A percentile compares a stretch with the other conserved stretches of the same genome.
These are phyloP conservation scores for Xerocomellus intermedius DNA, from an alignment of 768 basidiomycete genomes.

Conservation along the genomic window DNA sequence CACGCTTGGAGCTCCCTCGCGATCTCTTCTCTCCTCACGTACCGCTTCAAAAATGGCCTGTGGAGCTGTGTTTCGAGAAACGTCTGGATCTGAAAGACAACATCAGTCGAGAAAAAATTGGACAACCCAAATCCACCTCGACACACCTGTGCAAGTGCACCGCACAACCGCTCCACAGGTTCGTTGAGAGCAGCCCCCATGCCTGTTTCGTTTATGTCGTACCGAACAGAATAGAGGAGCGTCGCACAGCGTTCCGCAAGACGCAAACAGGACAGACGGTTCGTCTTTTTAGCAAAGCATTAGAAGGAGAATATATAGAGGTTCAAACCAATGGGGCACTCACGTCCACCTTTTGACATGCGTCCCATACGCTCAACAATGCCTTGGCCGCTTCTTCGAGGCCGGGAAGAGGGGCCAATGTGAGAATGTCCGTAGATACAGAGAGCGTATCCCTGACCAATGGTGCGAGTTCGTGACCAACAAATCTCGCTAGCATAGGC, in stretches of 20 bases:
- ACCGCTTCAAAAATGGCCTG: conserved; percentile 75
- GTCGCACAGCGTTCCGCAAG: conserved; percentile 73
- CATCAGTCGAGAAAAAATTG: background rate
- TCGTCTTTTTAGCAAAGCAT: conserved; percentile 43
- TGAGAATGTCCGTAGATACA: conserved; percentile 35
- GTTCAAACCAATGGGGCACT: conserved; percentile 20
- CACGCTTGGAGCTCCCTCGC: conserved; percentile 50
- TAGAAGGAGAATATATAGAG: background rate
- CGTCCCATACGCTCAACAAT: conserved; percentile 63
- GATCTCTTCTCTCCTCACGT: conserved; percentile 73
- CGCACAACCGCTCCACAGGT: conserved; percentile 40
- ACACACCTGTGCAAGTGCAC: conserved; percentile 46
- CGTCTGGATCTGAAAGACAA: conserved; percentile 38
- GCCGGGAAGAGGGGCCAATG: conserved; percentile 57
- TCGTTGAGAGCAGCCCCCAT: conserved; percentile 44
- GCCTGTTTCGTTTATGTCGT: conserved; percentile 62
- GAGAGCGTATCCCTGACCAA: conserved; percentile 38
- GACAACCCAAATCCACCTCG: background rate
- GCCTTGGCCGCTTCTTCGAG: conserved; percentile 50
- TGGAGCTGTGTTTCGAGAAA: conserved; percentile 61
- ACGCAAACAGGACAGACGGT: conserved; percentile 64
- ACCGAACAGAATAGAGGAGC: conserved; percentile 59
- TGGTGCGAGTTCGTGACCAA: conserved; percentile 34
- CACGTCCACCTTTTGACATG: conserved; percentile 60
- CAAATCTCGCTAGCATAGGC: conserved; percentile 25